Evolutionary conservation across 306 rosid genomes (phyloP), one percentile per base, ranked within the genome.

Genomic region (Leucaena leucocephala): DNA sequence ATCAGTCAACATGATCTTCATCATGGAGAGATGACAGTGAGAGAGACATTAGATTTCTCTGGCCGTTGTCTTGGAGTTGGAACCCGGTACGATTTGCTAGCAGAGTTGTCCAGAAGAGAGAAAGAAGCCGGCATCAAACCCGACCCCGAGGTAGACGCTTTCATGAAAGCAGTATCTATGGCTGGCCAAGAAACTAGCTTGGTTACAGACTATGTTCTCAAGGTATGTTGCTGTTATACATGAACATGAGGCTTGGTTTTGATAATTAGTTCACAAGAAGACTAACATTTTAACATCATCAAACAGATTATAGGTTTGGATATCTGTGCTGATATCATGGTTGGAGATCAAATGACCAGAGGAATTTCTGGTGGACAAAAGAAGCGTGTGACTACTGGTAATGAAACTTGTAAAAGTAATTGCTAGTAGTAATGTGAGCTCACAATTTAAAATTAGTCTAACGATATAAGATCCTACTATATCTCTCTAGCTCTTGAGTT

Each of bases 21-120:
- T 55, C 77, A 80, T 39, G 90, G 92, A 14, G 90, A 89, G 79
- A 86, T 89, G 90, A 89, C 90, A 33, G 90, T 89, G 16, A 82
- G 90, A 3, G 92, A 89, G 63, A 89, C 90, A 4, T 14, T 86
- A 40, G 92, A 89, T 81, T 89, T 89, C 79, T 84, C 90, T 0
- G 92, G 88, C 44, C 90, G 92, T 34, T 86, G 92, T 72, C 77
- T 89, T 9, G 92, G 92, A 65, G 92, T 89, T 42, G 92, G 92
- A 46, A 82, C 86, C 46, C 80, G 88, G 81, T 89, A 89, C 36
- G 87, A 89, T 21, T 40, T 84, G 87, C 68, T 89, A 5, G 76
- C 43, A 4, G 92, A 89, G 74, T 68, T 89, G 67, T 86, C 90
- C 15, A 82, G 84, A 64, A 67, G 90, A 69, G 92, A 89, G 86